Base-by-base conservation (phyloP, 345 rosid genomes). In the Populus nigra region DNA sequence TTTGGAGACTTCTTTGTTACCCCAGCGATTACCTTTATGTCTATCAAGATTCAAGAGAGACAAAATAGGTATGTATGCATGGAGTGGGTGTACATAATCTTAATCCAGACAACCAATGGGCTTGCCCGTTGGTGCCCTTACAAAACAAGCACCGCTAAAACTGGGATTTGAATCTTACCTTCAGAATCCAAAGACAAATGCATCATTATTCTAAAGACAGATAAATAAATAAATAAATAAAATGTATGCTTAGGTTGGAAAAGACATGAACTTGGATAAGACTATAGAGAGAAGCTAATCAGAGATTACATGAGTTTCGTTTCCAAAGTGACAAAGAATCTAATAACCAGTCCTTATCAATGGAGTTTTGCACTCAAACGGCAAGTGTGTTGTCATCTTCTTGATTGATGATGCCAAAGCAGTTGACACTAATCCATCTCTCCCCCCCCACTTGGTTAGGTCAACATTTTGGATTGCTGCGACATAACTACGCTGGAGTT, bases 331-430 rank as follows among this genome's bases (percentile, higher is more conserved):
- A 70, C 45, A 33, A 78, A 47, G n/a, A 57, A 29, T 18, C 50
- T 9, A 57, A 13, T 2, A 5, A 69, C 0, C 18, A 35, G 84
- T 74, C 84, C 35, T 55, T 61, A 36, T 78, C 80, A 45, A 29
- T 41, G 11, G 86, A 78, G 84, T 84, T 68, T 13, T 81, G 73
- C 62, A 81, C 84, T 81, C 86, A 81, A 75, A 72, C 69, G 75
- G 82, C 53, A 77, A 68, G 18, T 13, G 41, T 75, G 71, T 76
- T 75, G 71, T 76, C 86, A 76, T 74, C 31, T 25, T 65, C 69
- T 70, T 77, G 68, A 29, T 76, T 31, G 20, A 67, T 39, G 22
- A 29, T 53, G 20, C 47, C 43, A 70, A 41, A 50, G 65, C 38
- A 65, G 65, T 63, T 65, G 35, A 73, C 22, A 15, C 68, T 8